Evolutionary conservation across 2,329 filamentous ascomycete genomes (phyloP).

Genomic region (Aspergillus oerlinghausenensis): DNA sequence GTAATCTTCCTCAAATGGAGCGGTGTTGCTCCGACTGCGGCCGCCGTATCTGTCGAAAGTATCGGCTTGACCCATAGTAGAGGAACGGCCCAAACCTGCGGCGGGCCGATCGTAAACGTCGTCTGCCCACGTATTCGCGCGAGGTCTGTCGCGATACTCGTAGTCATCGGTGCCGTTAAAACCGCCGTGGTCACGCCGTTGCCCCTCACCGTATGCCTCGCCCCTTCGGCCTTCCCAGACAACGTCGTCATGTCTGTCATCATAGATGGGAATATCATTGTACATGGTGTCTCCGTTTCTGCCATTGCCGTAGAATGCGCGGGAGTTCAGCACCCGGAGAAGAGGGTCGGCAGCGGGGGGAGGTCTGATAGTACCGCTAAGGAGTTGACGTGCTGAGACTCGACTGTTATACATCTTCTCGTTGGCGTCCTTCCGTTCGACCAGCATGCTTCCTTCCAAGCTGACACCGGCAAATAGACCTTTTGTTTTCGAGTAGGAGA

Average conservation of each 20-base stretch:
- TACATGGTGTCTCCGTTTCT: conserved; percentile 66
- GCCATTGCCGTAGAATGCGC: conserved; percentile 69
- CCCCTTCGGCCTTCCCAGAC: conserved; percentile 76
- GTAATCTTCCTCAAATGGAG: conserved; percentile 46
- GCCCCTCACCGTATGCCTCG: conserved; percentile 64
- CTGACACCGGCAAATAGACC: conserved; percentile 94
- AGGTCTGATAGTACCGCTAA: conserved; percentile 71
- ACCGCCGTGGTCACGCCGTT: conserved; percentile 52
- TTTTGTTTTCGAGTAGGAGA: conserved; percentile 97
- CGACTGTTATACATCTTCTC: conserved; percentile 88
- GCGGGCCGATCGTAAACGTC: conserved; percentile 44
- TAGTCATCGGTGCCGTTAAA: conserved; percentile 49
- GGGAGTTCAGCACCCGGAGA: conserved; percentile 77
- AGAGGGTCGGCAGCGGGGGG: conserved; percentile 80
- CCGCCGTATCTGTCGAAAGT: conserved; percentile 25
- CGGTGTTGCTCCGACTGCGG: conserved; percentile 35
- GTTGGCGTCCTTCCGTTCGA: conserved; percentile 94
- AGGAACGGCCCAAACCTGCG: conserved; percentile 31
- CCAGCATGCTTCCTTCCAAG: conserved; percentile 85
- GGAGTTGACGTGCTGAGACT: conserved; percentile 74
- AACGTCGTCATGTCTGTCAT: conserved; percentile 73
- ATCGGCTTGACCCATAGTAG: conserved; percentile 28
- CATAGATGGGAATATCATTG: conserved; percentile 89
- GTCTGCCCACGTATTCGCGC: conserved; percentile 47
- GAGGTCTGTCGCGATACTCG: conserved; percentile 50